Base-by-base conservation (phyloP, 2,329 filamentous ascomycete genomes). In the Hypoxylon sp. region DNA sequence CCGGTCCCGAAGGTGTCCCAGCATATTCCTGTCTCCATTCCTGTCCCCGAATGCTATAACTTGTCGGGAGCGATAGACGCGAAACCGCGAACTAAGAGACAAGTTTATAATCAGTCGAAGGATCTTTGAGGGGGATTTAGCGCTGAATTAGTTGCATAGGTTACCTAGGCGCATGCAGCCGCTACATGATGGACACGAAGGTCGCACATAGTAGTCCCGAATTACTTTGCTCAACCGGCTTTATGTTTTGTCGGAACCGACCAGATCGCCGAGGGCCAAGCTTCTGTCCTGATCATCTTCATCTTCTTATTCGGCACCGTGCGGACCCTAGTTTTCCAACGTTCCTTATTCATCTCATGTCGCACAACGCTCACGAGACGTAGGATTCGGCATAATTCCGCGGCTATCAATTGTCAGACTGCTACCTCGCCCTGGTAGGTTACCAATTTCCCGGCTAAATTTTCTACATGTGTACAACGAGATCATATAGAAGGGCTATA, bases 71-170 rank as follows among this genome's bases (percentile, higher is more conserved):
- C 56, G 25, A 43, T 62, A 55, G 50, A 50, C 56, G 59, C 63
- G 67, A 69, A 28, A 36, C 38, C 60, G 63, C 60, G 67, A 67
- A 49, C 57, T 43, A 23, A 21, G 14, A 5, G 5, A 28, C 5
- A 49, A 49, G 19, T 58, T 56, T 49, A 45, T 43, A 57, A 48
- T 51, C 28, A 34, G 5, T 23, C 5, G 57, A 67, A 67, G 60
- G 60, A 67, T 64, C 23, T 17, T 30, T n/a, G 25, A 51, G 34
- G 63, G 52, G 60, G 63, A 67, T 69, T 43, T 69, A 61, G 59
- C 55, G 67, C 67, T 28, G 46, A 63, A 63, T 23, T 19, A n/a
- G 48, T 45, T 48, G 51, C 52, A 48, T 30, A 63, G 21, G 48
- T 45, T 48, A 55, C 56, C 32, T 36, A 63, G 63, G 43, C 63